These are phyloP conservation scores for Tubosaeta sp. DNA, from an alignment of 768 basidiomycete species.

Conservation along the genomic window DNA sequence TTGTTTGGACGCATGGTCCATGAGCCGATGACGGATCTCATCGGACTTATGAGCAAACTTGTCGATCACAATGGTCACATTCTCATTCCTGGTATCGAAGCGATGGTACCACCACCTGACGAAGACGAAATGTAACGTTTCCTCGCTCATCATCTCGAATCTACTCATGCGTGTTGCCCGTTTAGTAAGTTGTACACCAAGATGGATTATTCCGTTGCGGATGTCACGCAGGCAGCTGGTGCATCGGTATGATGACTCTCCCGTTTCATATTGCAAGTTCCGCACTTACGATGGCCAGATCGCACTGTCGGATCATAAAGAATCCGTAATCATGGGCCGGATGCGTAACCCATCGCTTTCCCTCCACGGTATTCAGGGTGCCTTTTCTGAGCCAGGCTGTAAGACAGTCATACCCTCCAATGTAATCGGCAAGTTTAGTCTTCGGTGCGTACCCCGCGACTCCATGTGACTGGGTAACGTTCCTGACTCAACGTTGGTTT, in stretches of 20 bases:
- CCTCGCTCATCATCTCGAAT: not conserved
- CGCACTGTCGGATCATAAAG: constrained; percentile 74
- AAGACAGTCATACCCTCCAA: constrained; percentile 96
- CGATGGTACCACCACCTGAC: constrained; percentile 71
- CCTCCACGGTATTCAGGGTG: constrained; percentile 94
- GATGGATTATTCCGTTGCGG: constrained; percentile 67
- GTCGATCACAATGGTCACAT: constrained; percentile 79
- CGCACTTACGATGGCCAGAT: constrained; percentile 31
- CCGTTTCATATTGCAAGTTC: not conserved
- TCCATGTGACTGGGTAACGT: not conserved
- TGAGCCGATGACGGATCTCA: constrained; percentile 93
- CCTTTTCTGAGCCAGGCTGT: constrained; percentile 75
- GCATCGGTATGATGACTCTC: constrained; percentile 33
- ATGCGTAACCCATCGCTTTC: constrained; percentile 90
- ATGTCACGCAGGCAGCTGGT: constrained; percentile 77
- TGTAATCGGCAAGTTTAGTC: constrained; percentile 89
- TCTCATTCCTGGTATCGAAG: constrained; percentile 83
- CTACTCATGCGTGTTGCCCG: not conserved
- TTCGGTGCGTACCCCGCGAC: constrained; percentile 53
- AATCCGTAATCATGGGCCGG: constrained; percentile 80
- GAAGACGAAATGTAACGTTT: constrained; percentile 61
- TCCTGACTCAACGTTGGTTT: not conserved
- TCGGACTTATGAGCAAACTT: constrained; percentile 79
- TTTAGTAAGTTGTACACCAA: constrained; percentile 63
- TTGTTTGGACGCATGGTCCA: constrained; percentile 78